Evolutionary conservation across 1,284 basidiomycete species (phyloP), one percentile per base, ranked within the genome.

Genomic region (Mycosarcoma maydis): DNA sequence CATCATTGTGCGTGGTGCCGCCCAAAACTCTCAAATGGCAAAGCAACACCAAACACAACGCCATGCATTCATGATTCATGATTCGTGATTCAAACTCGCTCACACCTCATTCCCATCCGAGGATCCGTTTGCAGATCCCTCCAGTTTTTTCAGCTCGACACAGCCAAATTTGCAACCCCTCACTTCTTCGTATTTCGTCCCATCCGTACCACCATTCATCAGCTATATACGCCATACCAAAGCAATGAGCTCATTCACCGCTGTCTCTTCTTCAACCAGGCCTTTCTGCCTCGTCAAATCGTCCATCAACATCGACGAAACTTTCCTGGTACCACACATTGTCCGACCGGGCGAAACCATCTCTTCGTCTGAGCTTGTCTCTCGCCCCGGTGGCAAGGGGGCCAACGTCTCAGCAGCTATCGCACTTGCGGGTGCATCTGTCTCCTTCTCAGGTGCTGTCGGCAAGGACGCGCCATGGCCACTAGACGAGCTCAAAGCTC

Each of bases 251-350:
- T 42, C 61, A n/a, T 55, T 42, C 13, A 13, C 58, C 16, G 39
- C 50, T 9, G 34, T 27, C 11, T 16, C 40, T 2, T 53, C 61
- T 19, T 37, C 46, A 4, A 17, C 37, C 10, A 32, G 13, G 34
- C 55, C 77, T 6, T 68, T 75, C 48, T 75, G 74, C 44, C 61
- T 81, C 22, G 79, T 81, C 40, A 76, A 77, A n/a, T 71, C 67
- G 39, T 75, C 72, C 10, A 70, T 80, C 59, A 81, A 81, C 57
- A 76, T 81, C 57, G 80, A 81, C 57, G 77, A 80, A 48, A 76
- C 72, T 0, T 80, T 80, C 55, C 53, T 56, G 32, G 76, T 80
- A 4, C 71, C 76, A 10, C 75, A 75, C 59, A 78, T 80, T 27
- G 76, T 77, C 23, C 50, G 56, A 22, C 69, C 75, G 3, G 76